Evolutionary conservation across 2,329 filamentous ascomycete species (phyloP).

Genomic region (Mycocentrospora acerina): DNA sequence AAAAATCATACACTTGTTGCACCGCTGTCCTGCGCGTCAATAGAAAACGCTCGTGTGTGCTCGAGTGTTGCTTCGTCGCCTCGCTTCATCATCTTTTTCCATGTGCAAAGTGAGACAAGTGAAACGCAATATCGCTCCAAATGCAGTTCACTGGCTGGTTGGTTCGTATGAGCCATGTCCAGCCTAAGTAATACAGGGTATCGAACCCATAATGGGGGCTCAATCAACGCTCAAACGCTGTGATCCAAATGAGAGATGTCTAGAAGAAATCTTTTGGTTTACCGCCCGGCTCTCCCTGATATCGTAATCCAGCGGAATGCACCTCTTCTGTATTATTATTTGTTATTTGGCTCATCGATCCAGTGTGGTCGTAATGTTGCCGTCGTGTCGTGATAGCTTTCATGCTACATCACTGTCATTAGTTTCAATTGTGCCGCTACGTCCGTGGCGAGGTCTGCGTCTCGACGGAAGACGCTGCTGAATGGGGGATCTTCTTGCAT

Average conservation of each 20-base stretch:
- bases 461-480: conserved; percentile 35
- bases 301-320: conserved; percentile 16
- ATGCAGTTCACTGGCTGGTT: conserved; percentile 28
- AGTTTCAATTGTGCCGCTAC: conserved; percentile 42
- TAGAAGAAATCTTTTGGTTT: conserved; percentile 29
- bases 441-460: conserved; percentile 37
- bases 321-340: conserved; percentile 1
- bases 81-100: conserved; percentile 16
- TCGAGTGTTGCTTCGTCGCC: conserved; percentile 8
- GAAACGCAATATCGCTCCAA: conserved; percentile 37
- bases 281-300: conserved; percentile 18
- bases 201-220: conserved; percentile 14
- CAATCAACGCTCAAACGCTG: conserved; percentile 32
- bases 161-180: conserved; percentile 21
- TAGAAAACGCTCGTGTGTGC: conserved; percentile 4
- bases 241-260: conserved; percentile 34
- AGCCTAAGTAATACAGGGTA: conserved; percentile 37
- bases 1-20: not conserved
- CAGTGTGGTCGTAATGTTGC: conserved; percentile 16
- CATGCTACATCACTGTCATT: conserved; percentile 43
- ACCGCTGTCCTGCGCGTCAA: too few species aligned
- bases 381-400: conserved; percentile 10
- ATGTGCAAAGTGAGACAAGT: conserved; percentile 28
- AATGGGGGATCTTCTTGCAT: conserved; percentile 40
- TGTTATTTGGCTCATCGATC: conserved; percentile 5